These are phyloP conservation scores for Aspergillus amoenus DNA, from an alignment of 2,329 filamentous ascomycete genomes.

Conservation along the genomic window DNA sequence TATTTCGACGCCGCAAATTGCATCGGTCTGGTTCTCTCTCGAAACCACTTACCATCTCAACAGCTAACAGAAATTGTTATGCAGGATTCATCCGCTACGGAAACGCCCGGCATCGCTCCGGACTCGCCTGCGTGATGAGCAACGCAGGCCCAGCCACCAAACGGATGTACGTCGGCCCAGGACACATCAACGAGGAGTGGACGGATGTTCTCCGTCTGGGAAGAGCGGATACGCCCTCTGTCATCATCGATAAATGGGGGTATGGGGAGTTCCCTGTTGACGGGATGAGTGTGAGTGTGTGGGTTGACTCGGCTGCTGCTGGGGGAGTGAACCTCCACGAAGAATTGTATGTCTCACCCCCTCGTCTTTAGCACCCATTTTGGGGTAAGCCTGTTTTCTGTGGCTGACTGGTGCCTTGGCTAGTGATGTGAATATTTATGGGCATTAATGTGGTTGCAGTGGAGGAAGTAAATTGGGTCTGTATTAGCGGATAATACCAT, in stretches of 20 bases:
- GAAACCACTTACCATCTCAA: too few relatives aligned
- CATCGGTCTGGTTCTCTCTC: too few relatives aligned
- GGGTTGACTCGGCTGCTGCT: slow-evolving; percentile 55
- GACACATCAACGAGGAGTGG: slow-evolving; percentile 61
- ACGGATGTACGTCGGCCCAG: slow-evolving; percentile 61
- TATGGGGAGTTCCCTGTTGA: slow-evolving; percentile 58
- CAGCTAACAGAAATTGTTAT: too few relatives aligned
- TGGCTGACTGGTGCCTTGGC: background rate
- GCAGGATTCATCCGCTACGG: slow-evolving; percentile 42
- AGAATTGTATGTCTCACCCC: background rate
- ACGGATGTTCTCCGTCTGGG: slow-evolving; percentile 27
- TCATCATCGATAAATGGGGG: slow-evolving; percentile 59
- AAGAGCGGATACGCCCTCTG: slow-evolving; percentile 33
- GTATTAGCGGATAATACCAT: too few relatives aligned
- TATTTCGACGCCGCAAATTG: too few relatives aligned
- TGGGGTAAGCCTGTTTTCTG: background rate
- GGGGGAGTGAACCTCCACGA: background rate
- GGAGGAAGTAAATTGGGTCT: too few relatives aligned
- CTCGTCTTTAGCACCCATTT: too few relatives aligned
- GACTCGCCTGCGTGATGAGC: slow-evolving; percentile 58
- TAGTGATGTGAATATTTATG: slow-evolving; percentile 2
- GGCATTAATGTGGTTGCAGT: too few relatives aligned
- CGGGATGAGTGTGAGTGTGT: slow-evolving; percentile 59
- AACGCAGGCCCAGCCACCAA: slow-evolving; percentile 51
- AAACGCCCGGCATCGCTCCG: slow-evolving; percentile 49